Base-by-base conservation (phyloP, 75 land plant genomes). In the Selaginella moellendorffii region DNA sequence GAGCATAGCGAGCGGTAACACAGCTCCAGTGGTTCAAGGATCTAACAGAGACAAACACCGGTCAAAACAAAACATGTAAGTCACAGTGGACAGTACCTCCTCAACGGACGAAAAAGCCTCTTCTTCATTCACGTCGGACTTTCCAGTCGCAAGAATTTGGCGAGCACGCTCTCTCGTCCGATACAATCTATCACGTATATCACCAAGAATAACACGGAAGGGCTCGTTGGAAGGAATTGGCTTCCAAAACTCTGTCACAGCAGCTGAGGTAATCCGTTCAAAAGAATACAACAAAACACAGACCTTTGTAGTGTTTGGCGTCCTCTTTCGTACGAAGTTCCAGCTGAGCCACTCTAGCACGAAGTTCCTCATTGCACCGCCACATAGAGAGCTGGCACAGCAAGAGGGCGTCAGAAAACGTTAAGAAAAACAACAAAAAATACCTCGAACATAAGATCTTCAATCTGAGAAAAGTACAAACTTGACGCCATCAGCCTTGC, bases 361-460 rank as follows among this genome's bases (percentile, higher is more conserved):
- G 74, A 30, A 88, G 78, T 53, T 85, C 90, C 51, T 83, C 84
- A 68, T 56, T 88, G 79, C 95, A 85, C 21, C 95, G 86, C 95
- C 95, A 88, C 95, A 88, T 88, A 25, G 95, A 88, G 71, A 87
- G 30, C 92, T 87, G 77, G 70, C 64, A 36, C 28, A 36, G n/a
- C n/a, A 70, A 17, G 46, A 36, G 5, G 14, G 14, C 46, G 46
- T 36, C 46, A 36, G n/a, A 36, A 36, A n/a, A n/a, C n/a, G n/a
- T n/a, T n/a, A 36, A 36, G 14, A 14, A 36, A 5, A 5, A 36
- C 14, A 36, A 36, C 46, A 14, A 5, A 5, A 36, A 36, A 36
- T 54, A 87, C 97, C 93, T 90, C 97, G 76, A 90, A 90, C 97
- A 90, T 90, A 19, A 90, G 80, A 53, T 90, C 86, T 71, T 90